A percentile compares a stretch with the other conserved stretches of the same genome.
phyloP scores from a whole-genome alignment of 768 basidiomycete genomes.

The Mycena maculata region DNA sequence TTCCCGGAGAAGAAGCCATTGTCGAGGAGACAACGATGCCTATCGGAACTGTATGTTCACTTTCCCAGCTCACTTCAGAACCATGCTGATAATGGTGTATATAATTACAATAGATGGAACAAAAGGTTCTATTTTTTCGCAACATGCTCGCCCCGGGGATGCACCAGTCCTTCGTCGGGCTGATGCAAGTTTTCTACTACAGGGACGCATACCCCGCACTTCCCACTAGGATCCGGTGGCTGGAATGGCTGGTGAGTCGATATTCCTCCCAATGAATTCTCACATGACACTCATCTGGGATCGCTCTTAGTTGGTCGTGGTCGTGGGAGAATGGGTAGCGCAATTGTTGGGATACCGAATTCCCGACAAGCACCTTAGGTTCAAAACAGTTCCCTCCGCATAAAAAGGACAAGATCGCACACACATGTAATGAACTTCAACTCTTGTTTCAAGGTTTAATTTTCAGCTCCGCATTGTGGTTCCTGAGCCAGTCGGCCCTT shows the following conservation, averaged over 20 bases:
- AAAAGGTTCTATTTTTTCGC: slow-evolving; percentile 19
- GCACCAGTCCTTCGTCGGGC: neutral
- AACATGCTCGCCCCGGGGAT: neutral
- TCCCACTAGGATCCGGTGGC: neutral
- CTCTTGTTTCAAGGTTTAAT: too few species aligned
- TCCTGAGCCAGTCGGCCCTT: too few species aligned
- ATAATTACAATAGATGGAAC: neutral
- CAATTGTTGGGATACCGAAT: too few species aligned
- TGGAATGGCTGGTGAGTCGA: slow-evolving; percentile 11
- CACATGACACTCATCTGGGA: too few species aligned
- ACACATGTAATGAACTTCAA: too few species aligned
- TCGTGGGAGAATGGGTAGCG: too few species aligned
- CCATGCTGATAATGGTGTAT: neutral
- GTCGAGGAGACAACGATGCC: slow-evolving; percentile 1
- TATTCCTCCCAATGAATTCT: neutral
- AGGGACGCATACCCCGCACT: slow-evolving; percentile 9
- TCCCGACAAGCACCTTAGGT: too few species aligned
- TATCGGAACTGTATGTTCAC: neutral
- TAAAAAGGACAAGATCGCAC: too few species aligned
- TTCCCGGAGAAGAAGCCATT: slow-evolving; percentile 1
- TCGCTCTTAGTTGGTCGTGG: slow-evolving; percentile 3
- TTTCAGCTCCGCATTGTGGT: too few species aligned
- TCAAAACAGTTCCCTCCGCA: too few species aligned
- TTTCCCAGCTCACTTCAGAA: neutral
- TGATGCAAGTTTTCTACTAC: slow-evolving; percentile 20